A percentile compares a stretch with the other conserved stretches of the same genome.
These are phyloP conservation scores for Hypoxylon sp. DNA, from an alignment of 2,329 filamentous ascomycete species.

Conservation along the genomic window DNA sequence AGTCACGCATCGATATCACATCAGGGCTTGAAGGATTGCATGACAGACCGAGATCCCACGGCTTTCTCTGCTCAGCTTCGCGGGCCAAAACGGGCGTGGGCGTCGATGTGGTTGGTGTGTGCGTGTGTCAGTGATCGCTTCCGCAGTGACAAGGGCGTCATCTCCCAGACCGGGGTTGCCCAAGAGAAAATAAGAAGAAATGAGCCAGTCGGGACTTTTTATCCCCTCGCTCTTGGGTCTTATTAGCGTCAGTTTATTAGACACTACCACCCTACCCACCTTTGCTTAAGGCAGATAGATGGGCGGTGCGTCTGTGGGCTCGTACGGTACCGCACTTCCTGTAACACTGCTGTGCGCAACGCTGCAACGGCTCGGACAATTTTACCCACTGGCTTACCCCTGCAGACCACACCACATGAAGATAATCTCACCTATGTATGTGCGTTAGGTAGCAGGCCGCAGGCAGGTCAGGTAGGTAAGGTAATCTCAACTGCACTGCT, in stretches of 20 bases:
- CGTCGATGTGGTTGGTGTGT: conserved; percentile 13
- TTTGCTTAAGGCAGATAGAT: no score
- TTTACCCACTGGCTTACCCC: conserved; percentile 35
- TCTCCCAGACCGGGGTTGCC: conserved; percentile 8
- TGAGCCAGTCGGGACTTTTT: conserved; percentile 36
- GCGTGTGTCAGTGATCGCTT: conserved; percentile 29
- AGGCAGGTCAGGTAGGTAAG: conserved; percentile 20
- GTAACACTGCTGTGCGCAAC: conserved; percentile 31
- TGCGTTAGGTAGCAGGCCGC: conserved; percentile 1
- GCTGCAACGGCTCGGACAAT: conserved; percentile 40
- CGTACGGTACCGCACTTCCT: conserved; percentile 28
- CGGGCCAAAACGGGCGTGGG: conserved; percentile 20
- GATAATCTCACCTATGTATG: conserved; percentile 31
- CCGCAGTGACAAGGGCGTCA: conserved; percentile 30
- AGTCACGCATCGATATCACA: no score
- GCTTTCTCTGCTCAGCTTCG: conserved; percentile 23
- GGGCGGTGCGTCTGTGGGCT: conserved; percentile 21
- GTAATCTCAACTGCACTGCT: conserved; percentile 32
- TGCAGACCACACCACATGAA: conserved; percentile 26
- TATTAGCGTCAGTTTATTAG: conserved; percentile 27
- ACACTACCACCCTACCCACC: conserved; percentile 32
- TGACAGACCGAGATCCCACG: conserved; percentile 13
- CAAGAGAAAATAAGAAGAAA: conserved; percentile 2
- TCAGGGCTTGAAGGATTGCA: conserved; percentile 14
- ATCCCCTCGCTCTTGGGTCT: conserved; percentile 20